Evolutionary conservation across 2,329 filamentous ascomycete genomes (phyloP), one percentile per base, ranked within the genome.

Genomic region (Apiospora phragmitis): DNA sequence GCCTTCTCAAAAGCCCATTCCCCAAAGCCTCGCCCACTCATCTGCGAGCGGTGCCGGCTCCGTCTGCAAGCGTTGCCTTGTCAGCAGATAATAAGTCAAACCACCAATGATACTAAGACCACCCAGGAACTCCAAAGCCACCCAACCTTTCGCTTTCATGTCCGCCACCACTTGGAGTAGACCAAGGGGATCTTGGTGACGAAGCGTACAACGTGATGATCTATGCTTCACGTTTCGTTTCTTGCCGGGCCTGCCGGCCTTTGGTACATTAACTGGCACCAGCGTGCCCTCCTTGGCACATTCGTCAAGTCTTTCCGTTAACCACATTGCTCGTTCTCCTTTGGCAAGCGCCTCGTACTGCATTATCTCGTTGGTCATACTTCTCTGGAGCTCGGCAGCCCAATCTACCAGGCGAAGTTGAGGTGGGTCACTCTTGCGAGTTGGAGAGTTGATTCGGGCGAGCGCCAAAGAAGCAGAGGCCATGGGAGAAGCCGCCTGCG

Each of bases 321-420:
- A 84, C 92, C 92, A 94, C 38, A 90, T 83, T 4, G 90, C 90
- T 45, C 91, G 83, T 78, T 94, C 90, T 29, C 85, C 87, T 29
- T 87, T 85, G 4, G 88, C 87, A 0, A 93, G 82, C 9, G 87
- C 83, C 72, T 92, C 90, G 72, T 91, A 95, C 74, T 89, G 84
- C 38, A 89, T 87, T n/a, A 90, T 88, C 79, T 96, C 94, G 71
- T 91, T 91, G 38, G 90, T 87, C 1, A 96, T 84, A 76, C 92
- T 94, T 70, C 90, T 89, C 78, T 97, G 93, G 0, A 97, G 85
- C 75, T 96, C 93, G 9, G 90, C 88, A 0, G 94, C 94, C 94
- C 94, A 97, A 77, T 92, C 93, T 1, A 91, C 92, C 24, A 97
- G 85, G 8, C 91, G 87, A n/a, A 95, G 86, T 69, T 80, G 82